Evolutionary conservation across 2,329 filamentous ascomycete genomes (phyloP), one percentile per base, ranked within the genome.

Genomic region (Apiospora marii): DNA sequence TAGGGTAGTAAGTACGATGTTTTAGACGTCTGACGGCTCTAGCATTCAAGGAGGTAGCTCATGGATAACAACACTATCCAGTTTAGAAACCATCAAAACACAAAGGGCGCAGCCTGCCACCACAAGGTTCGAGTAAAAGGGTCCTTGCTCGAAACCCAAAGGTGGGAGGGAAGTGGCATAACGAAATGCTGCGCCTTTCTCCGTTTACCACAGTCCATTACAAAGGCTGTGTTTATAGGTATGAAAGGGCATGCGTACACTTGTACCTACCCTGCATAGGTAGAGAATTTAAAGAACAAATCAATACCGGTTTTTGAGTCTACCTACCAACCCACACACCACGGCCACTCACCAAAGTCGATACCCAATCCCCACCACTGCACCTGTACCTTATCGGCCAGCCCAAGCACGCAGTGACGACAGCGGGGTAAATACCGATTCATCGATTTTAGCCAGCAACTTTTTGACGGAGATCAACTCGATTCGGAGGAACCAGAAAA

Each of bases 391-490:
- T 64, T 41, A 64, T 64, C 58, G 22, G 30, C 13, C 58, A 41
- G 58, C 34, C 22, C 58, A 64, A 41, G 53, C 30, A 69, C 1
- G 14, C 41, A 49, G 48, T 70, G 68, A 53, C 68, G 68, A 70
- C 68, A 70, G 68, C 68, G 68, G 68, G 68, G 68, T 58, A 70
- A 48, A 48, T 48, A 22, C 10, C 37, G 37, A 43, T 49, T 34
- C 69, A 22, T 22, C 27, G 30, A 51, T 70, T 61, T 44, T 44
- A 49, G 67, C 41, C 41, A 68, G 6, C 44, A 44, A 68, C 67
- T 34, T 46, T 49, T 49, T 34, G 37, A 43, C 67, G 14, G 16
- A 68, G 30, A 22, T 30, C 41, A 19, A 68, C 34, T 27, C 37
- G 27, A 27, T 48, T 27, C 14, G 41, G 19, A 16, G 14, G 46